Evolutionary conservation across 2,329 filamentous ascomycete genomes (phyloP).

Genomic region (Venturia nashicola): DNA sequence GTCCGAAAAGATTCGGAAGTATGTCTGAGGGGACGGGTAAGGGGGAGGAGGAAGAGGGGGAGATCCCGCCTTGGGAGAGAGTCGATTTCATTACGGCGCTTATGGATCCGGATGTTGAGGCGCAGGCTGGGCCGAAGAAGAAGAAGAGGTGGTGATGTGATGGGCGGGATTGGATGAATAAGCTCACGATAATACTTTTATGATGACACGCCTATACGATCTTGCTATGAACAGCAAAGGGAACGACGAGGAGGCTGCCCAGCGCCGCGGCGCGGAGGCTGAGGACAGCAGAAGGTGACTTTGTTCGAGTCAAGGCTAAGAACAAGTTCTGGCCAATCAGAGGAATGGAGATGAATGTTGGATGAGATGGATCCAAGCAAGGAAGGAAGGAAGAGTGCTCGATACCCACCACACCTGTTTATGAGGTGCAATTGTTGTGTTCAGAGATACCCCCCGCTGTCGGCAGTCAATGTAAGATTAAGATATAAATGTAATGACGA

Average conservation of each 20-base stretch:
- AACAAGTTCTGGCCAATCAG: background rate
- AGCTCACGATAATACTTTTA: background rate
- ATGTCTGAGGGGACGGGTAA: background rate
- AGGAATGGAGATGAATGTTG: background rate
- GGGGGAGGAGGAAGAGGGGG: background rate
- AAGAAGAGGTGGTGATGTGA: background rate
- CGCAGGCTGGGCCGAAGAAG: background rate
- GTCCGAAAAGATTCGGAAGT: background rate
- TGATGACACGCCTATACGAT: background rate
- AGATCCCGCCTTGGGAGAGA: background rate
- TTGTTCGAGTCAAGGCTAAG: background rate
- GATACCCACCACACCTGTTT: background rate
- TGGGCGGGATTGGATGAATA: background rate
- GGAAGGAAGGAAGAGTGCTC: background rate
- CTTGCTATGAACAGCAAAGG: background rate
- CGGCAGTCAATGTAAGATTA: background rate
- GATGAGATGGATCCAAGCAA: background rate
- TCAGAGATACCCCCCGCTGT: background rate
- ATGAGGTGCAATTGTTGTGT: background rate
- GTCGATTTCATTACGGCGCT: constrained; percentile 5
- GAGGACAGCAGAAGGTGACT: too few relatives aligned
- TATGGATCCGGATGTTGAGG: constrained; percentile 2
- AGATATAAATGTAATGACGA: background rate
- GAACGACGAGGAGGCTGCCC: background rate
- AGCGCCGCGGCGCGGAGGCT: background rate